Base-by-base conservation (phyloP, 2,329 filamentous ascomycete species). In the Apiospora marii region DNA sequence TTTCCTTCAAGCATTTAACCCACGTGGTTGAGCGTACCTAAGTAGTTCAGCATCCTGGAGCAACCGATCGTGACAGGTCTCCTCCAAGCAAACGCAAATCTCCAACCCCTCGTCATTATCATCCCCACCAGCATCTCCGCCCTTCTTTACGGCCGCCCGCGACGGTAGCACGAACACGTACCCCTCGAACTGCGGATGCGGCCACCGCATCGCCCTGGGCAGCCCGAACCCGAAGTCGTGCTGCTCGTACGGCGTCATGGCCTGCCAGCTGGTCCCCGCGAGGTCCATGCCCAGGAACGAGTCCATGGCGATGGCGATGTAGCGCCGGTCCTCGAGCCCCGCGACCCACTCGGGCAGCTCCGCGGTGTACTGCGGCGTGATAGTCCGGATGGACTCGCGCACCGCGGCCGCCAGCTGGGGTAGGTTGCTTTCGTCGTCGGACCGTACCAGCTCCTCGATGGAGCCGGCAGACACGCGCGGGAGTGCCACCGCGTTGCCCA, bases 191-290 rank as follows among this genome's bases (percentile, higher is more conserved):
- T 70, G 71, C 24, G 76, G 75, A 43, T 72, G 68, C 0, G 77
- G 76, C 69, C 74, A 75, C 3, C 77, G 69, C 48, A 73, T 49
- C 6, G 72, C 72, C 69, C 34, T 70, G 12, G 77, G 78, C 58
- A 72, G 19, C 5, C 79, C 79, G 68, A 81, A 81, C 2, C 79
- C 79, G 70, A 81, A 81, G 70, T 81, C 78, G 70, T 79, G 78
- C 49, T 70, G 71, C 67, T 73, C 51, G 51, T 79, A 79, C 4
- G 73, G 64, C n/a, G 70, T 76, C 76, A 79, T 78, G 10, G 34
- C 69, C 68, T 76, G 75, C 79, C 79, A 80, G 73, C 74, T 76
- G 22, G 77, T 77, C 22, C 73, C 77, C 67, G 73, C 76, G 12
- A 78, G 72, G 73, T 79, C 79, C 64, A 78, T 70, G 27, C 77